Base-by-base conservation (phyloP, 148 eudicot genomes). In the Persicaria tinctoria region DNA sequence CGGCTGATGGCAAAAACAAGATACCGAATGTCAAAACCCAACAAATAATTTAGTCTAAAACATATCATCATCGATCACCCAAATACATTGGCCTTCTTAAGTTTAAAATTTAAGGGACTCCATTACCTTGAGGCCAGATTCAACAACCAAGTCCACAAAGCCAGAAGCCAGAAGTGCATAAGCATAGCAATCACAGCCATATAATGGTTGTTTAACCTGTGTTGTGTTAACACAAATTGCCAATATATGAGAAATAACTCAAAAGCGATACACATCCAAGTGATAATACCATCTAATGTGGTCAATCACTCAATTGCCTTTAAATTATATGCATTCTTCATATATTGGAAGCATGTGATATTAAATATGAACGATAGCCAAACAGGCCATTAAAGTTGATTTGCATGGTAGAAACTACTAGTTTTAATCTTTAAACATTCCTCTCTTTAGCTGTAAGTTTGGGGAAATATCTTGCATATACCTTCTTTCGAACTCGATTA, bases 81-180 rank as follows among this genome's bases (percentile, higher is more conserved):
- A 44, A 41, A 73, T 13, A 54, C n/a, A 13, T 27, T 69, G 9
- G 46, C 32, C 20, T 12, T 73, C 4, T 57, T 0, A 17, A 5
- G 10, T 17, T 7, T n/a, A 17, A n/a, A 18, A 23, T 5, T 41
- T 13, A 66, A 13, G 0, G 48, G 17, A 66, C n/a, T 66, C 44
- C 70, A 74, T 76, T 50, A 92, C 99, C 90, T 92, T 92, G 72
- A 95, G 93, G 77, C 99, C 99, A 46, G 97, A 95, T 83, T 95
- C 97, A 38, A 95, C 78, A 53, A 95, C 98, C 76, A 95, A 90
- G 82, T 95, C 99, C 73, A 95, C 99, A 77, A 83, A 90, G 69
- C 99, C 99, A 27, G 99, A 89, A 80, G 97, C 92, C 76, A 92
- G 83, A 78, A 95, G 94, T 51, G 99, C 97, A 83, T 95, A 95